Base-by-base conservation (phyloP, 257 asterid genomes). In the Leonotis leonurus region DNA sequence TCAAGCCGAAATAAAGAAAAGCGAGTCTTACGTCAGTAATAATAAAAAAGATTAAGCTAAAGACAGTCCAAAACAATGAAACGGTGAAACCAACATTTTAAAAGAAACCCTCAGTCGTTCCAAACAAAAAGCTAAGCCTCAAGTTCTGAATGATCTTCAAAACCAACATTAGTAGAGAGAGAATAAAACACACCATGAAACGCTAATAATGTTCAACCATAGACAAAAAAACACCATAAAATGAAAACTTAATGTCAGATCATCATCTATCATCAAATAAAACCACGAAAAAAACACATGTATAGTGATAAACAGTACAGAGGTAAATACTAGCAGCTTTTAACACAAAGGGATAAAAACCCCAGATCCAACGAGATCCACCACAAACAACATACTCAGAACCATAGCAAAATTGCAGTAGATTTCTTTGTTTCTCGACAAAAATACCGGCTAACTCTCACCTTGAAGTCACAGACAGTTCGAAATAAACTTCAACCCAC, bases 351-450 rank as follows among this genome's bases (percentile, higher is more conserved):
- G 13, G 1, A 8, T 3, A 11, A 60, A 49, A 64, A 10, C n/a
- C 62, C 45, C 69, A 73, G 78, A 73, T 73, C 78, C 67, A 68
- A 32, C 52, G 39, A 56, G 67, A 73, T 68, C 65, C 63, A 6
- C 35, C 35, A 24, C 17, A 49, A 49, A 53, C 50, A 21, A 51
- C 29, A 14, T 1, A 12, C 17, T 43, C 14, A 3, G 48, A 45
- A 60, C 66, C 73, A 40, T 33, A 57, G 16, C 53, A 48, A 60
- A 55, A 61, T 62, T 22, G 16, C 43, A 54, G 30, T 8, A 54
- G 12, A 37, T 5, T 54, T 29, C 24, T 26, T 30, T 60, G 16
- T 53, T 50, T 10, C 8, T 67, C 57, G 63, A 60, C 62, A 32
- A 20, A 30, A 49, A 13, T 67, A 43, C 37, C 20, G 1, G 5